A percentile compares a stretch with the other conserved stretches of the same genome.
These are phyloP conservation scores for Hevea brasiliensis DNA, from an alignment of 345 rosid genomes.

Conservation along the genomic window DNA sequence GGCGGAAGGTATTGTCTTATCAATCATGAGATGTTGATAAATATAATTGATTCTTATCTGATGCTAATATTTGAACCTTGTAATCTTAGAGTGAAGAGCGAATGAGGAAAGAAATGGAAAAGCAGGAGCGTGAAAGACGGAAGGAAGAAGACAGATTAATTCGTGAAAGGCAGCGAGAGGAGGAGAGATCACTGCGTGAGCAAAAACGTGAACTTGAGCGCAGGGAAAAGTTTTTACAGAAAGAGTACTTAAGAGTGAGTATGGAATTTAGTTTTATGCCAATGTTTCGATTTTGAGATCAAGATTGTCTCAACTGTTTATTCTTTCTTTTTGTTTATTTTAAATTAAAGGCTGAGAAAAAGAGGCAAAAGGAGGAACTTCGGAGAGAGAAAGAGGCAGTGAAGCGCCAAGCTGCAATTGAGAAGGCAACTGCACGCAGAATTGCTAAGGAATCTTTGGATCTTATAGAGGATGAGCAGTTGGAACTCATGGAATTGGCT, in stretches of 20 bases:
- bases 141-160: constrained; percentile 93
- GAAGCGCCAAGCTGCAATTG: constrained; percentile 83
- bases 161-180: constrained; percentile 95
- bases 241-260: constrained; percentile 65
- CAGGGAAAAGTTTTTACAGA: constrained; percentile 87
- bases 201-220: constrained; percentile 91
- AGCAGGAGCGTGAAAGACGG: constrained; percentile 86
- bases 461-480: constrained; percentile 97
- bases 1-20: constrained; percentile 61
- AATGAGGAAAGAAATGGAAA: constrained; percentile 86
- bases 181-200: constrained; percentile 84
- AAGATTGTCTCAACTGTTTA: constrained; percentile 16
- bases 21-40: constrained; percentile 9
- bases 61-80: constrained; percentile 28
- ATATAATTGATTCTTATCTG: constrained; percentile 2
- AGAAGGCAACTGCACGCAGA: constrained; percentile 96
- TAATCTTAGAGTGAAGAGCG: constrained; percentile 77
- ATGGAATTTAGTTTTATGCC: background rate
- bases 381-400: constrained; percentile 84
- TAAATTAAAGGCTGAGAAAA: constrained; percentile 79
- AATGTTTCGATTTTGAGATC: background rate
- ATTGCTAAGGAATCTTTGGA: constrained; percentile 98
- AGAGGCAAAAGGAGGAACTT: constrained; percentile 81
- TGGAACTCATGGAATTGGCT: constrained; percentile 98
- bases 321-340: constrained; percentile 16